Percentiles rank a stretch among this genome's conserved stretches.
phyloP scores from a whole-genome alignment of 148 eudicot genomes.

The Camellia japonica region DNA sequence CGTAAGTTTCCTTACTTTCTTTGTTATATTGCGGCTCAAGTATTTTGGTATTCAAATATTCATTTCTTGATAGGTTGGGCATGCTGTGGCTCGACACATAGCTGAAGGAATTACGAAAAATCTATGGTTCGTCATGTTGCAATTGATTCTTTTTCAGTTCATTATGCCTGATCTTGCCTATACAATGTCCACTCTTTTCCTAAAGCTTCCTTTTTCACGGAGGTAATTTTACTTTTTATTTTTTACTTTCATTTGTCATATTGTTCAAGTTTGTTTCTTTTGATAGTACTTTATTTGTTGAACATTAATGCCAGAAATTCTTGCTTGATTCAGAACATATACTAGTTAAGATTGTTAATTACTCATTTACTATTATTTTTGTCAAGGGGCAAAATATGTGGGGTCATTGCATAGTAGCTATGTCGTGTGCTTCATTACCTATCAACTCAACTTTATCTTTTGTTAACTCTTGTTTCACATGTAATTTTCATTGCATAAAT shows the following conservation, averaged over 20 bases:
- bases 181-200: constrained; percentile 50
- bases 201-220: constrained; percentile 71
- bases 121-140: constrained; percentile 58
- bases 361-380: too few species aligned
- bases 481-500: background rate
- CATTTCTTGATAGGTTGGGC: constrained; percentile 52
- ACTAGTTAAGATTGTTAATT: background rate
- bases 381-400: background rate
- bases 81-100: constrained; percentile 71
- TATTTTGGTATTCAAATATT: background rate
- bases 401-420: background rate
- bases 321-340: background rate
- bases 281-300: background rate
- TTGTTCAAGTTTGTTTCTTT: background rate
- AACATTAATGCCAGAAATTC: background rate
- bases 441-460: background rate
- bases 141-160: constrained; percentile 58
- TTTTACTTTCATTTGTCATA: background rate
- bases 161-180: constrained; percentile 54
- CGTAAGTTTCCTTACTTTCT: too few species aligned
- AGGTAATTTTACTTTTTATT: constrained; percentile 33
- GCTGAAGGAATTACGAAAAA: constrained; percentile 66
- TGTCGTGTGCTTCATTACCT: background rate
- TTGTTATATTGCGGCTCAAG: background rate
- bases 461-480: background rate